These are phyloP conservation scores for Geranium rotundifolium DNA, from an alignment of 345 rosid genomes.

Conservation along the genomic window DNA sequence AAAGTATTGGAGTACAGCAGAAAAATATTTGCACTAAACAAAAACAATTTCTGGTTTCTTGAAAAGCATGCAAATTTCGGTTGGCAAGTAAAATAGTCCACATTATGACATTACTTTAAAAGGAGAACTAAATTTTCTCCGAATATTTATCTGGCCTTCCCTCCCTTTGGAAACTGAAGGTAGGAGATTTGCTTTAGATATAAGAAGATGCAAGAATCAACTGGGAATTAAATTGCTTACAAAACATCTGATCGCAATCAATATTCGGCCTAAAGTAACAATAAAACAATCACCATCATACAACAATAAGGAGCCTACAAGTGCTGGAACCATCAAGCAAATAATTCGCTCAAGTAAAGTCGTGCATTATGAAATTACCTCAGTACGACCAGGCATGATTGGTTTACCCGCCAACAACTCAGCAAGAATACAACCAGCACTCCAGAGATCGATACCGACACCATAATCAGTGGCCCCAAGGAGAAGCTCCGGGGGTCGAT, in stretches of 20 bases:
- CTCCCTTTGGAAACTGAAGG: too few relatives aligned
- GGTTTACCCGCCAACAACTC: slow-evolving; percentile 74
- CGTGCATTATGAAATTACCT: slow-evolving; percentile 24
- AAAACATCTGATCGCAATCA: background rate
- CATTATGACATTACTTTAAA: too few relatives aligned
- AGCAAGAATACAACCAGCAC: slow-evolving; percentile 78
- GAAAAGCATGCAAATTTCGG: too few relatives aligned
- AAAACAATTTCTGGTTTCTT: too few relatives aligned
- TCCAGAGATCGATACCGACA: slow-evolving; percentile 72
- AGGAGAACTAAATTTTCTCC: too few relatives aligned
- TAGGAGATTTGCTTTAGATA: too few relatives aligned
- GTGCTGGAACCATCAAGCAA: background rate
- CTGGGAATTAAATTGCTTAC: background rate
- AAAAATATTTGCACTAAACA: too few relatives aligned
- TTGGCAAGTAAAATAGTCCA: too few relatives aligned
- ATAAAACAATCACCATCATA: background rate
- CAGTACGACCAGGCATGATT: slow-evolving; percentile 79
- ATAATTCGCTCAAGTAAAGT: too few relatives aligned
- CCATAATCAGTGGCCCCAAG: slow-evolving; percentile 82
- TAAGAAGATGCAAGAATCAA: too few relatives aligned
- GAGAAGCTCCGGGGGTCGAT: slow-evolving; percentile 83
- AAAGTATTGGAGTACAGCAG: too few relatives aligned
- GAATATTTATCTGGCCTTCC: too few relatives aligned
- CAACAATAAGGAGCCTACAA: background rate
- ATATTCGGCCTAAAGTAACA: background rate